Conservation (phyloP, 2,329 filamentous ascomycete species). For the Mycocentrospora acerina region DNA sequence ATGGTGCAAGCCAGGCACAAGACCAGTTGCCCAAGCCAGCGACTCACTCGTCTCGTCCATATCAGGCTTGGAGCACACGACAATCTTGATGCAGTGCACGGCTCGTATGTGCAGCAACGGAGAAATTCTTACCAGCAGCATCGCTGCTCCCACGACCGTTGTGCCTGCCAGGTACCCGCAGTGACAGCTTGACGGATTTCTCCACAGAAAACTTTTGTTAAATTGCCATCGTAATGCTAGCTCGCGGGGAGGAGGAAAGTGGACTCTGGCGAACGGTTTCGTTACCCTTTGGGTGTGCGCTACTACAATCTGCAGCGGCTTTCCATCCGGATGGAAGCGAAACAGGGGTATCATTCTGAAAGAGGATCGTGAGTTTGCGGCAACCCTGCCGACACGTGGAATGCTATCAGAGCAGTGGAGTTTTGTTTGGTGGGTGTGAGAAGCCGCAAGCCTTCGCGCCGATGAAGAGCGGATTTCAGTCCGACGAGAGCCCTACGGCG, state of each 20-base stretch:
- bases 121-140: slow-evolving; percentile 17
- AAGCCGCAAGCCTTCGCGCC: slow-evolving; percentile 21
- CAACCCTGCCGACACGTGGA: slow-evolving; percentile 43
- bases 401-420: slow-evolving; percentile 18
- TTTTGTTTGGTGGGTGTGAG: slow-evolving; percentile 26
- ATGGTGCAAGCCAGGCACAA: slow-evolving; percentile 10
- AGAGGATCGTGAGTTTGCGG: slow-evolving; percentile 29
- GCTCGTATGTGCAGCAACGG: slow-evolving; percentile 7
- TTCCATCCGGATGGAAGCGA: slow-evolving; percentile 41
- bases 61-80: slow-evolving; percentile 7
- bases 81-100: slow-evolving; percentile 7
- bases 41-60: slow-evolving; percentile 19
- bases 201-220: slow-evolving; percentile 34
- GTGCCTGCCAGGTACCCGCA: slow-evolving; percentile 11
- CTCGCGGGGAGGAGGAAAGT: slow-evolving; percentile 44
- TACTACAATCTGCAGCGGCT: slow-evolving; percentile 40
- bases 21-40: slow-evolving; percentile 16
- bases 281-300: slow-evolving; percentile 26
- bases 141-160: slow-evolving; percentile 14
- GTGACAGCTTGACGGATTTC: slow-evolving; percentile 21
- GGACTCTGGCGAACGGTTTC: slow-evolving; percentile 31
- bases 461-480: slow-evolving; percentile 12
- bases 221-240: slow-evolving; percentile 33
- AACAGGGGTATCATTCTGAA: slow-evolving; percentile 27
- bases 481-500: slow-evolving; percentile 10